Percentiles rank a stretch among this genome's conserved stretches.
phyloP scores from a whole-genome alignment of 177 flowering plant species.

The Vitis hybrid region DNA sequence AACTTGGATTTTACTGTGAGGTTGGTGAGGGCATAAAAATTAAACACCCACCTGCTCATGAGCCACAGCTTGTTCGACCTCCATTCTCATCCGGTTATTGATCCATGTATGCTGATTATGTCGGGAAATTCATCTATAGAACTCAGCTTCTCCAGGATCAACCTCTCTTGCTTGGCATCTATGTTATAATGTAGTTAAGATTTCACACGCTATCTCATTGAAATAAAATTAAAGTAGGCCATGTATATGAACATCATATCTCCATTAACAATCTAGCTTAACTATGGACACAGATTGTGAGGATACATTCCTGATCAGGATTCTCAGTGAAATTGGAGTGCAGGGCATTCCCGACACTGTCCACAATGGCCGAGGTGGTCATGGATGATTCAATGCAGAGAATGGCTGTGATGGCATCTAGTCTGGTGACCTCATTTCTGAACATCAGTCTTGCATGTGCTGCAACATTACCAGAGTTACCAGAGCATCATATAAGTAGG shows the following conservation, averaged over 20 bases:
- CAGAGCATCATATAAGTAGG: background rate
- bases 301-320: slow-evolving; percentile 96
- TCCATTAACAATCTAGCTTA: no score
- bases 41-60: no score
- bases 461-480: slow-evolving; percentile 27
- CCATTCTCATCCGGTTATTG: background rate
- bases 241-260: background rate
- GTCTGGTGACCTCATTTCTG: slow-evolving; percentile 79
- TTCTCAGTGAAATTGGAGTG: slow-evolving; percentile 89
- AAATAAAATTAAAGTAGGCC: background rate
- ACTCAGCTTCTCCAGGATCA: slow-evolving; percentile 69
- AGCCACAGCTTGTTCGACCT: no score
- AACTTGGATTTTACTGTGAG: no score
- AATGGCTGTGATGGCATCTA: slow-evolving; percentile 83
- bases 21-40: no score
- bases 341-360: slow-evolving; percentile 83
- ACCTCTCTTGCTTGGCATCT: slow-evolving; percentile 78
- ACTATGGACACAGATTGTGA: slow-evolving; percentile 14
- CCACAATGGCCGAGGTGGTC: slow-evolving; percentile 71
- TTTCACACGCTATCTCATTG: background rate
- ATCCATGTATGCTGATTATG: slow-evolving; percentile 23
- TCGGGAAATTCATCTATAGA: slow-evolving; percentile 40
- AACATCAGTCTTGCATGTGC: slow-evolving; percentile 99
- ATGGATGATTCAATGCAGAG: no score
- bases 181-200: slow-evolving; percentile 11